A percentile compares a stretch with the other conserved stretches of the same genome.
Conservation (phyloP, 2,329 filamentous ascomycete genomes). For the Mariannaea sp. region DNA sequence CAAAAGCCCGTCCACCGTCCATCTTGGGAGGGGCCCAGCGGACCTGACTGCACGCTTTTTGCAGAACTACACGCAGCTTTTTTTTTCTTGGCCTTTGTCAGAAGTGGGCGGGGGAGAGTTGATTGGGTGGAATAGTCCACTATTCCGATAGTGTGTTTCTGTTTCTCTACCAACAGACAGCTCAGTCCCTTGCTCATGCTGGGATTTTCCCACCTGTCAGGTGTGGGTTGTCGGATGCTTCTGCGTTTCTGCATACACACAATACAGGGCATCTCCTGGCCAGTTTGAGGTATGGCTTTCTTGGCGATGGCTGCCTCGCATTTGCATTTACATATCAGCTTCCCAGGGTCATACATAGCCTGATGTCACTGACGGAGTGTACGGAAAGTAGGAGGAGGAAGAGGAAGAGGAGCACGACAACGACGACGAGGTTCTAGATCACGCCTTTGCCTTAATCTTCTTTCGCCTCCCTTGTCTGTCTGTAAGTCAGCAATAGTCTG, state of each 20-base stretch:
- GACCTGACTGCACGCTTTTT: no score
- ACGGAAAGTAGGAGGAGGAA: no score
- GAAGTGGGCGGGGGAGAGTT: no score
- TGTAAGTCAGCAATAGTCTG: conserved; percentile 1
- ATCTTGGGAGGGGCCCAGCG: conserved; percentile 2
- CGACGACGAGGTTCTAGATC: no score
- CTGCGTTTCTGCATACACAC: no score
- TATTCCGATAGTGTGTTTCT: background rate
- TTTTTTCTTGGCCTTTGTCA: no score
- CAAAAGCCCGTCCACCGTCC: background rate
- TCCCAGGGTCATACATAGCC: background rate
- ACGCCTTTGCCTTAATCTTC: background rate
- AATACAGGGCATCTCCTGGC: no score
- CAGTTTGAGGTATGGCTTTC: no score
- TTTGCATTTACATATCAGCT: conserved; percentile 7
- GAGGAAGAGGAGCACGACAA: no score
- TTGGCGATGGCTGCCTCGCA: conserved; percentile 9
- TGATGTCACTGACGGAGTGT: conserved; percentile 12
- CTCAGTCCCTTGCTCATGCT: no score
- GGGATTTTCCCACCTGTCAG: background rate
- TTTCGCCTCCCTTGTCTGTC: background rate
- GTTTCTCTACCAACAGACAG: background rate
- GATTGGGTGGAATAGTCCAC: background rate
- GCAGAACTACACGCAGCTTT: no score
- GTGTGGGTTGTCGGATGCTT: conserved; percentile 3